These are phyloP conservation scores for Fusarium oligoseptatum DNA, from an alignment of 2,329 filamentous ascomycete genomes.

Conservation along the genomic window DNA sequence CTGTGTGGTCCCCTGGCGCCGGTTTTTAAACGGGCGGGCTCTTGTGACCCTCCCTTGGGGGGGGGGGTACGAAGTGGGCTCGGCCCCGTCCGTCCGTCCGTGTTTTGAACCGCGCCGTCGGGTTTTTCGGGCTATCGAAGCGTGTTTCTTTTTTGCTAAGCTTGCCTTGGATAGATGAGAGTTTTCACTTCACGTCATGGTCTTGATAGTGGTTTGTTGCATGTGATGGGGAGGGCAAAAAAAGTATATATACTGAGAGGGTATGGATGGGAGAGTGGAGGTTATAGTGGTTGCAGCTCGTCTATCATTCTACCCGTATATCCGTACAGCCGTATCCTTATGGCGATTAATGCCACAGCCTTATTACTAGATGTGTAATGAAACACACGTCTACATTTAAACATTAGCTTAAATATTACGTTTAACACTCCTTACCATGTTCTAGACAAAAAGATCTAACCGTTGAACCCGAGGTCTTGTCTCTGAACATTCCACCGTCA, in stretches of 20 bases:
- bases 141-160: background rate
- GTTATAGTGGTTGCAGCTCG: background rate
- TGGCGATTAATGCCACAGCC: background rate
- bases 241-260: background rate
- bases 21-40: background rate
- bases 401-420: background rate
- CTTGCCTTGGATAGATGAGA: background rate
- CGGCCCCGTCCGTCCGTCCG: slow-evolving; percentile 10
- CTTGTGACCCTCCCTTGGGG: background rate
- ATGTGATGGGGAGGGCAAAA: background rate
- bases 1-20: slow-evolving; percentile 11
- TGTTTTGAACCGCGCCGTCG: slow-evolving; percentile 17
- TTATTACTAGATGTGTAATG: background rate
- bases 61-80: background rate
- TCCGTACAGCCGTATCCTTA: background rate
- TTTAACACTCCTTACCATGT: background rate
- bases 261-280: background rate
- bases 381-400: background rate
- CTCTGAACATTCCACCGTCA: background rate
- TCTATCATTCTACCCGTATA: background rate
- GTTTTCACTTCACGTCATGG: background rate
- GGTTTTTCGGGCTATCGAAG: slow-evolving; percentile 4
- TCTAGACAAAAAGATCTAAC: background rate
- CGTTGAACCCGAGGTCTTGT: background rate
- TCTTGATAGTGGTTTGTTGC: background rate